These are phyloP conservation scores for Leishmania mexicana DNA, from an alignment of 208 protist genomes.

Conservation along the genomic window DNA sequence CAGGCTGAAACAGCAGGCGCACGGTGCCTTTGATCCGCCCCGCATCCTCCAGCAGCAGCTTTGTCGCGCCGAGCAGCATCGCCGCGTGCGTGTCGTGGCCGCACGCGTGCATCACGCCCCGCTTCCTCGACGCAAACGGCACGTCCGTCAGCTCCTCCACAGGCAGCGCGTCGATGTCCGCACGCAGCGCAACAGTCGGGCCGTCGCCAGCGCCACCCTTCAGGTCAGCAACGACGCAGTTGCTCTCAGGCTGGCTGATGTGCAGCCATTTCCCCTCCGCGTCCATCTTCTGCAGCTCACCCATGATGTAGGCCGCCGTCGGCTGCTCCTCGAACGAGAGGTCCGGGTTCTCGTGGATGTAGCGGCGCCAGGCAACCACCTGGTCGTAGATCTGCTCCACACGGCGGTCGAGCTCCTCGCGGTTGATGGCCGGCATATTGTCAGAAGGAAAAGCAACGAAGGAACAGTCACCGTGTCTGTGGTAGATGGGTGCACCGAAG, in stretches of 20 bases:
- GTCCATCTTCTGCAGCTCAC: conserved; percentile 44
- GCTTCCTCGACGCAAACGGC: conserved; percentile 54
- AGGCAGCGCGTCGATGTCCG: conserved; percentile 71
- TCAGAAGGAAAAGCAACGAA: too few relatives aligned
- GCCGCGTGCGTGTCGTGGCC: conserved; percentile 71
- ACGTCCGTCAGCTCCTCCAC: conserved; percentile 56
- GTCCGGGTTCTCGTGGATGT: conserved; percentile 60
- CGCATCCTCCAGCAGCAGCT: conserved; percentile 50
- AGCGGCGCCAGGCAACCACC: conserved; percentile 60
- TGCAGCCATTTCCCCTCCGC: conserved; percentile 27
- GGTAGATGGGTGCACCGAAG: neutral
- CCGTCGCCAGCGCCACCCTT: conserved; percentile 41
- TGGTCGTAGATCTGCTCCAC: conserved; percentile 36
- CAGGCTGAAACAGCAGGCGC: conserved; percentile 79
- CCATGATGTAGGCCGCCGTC: conserved; percentile 60
- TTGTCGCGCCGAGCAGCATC: conserved; percentile 58
- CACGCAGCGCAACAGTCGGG: conserved; percentile 50
- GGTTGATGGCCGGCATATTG: conserved; percentile 22
- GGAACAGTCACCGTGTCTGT: neutral
- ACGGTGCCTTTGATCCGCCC: conserved; percentile 58
- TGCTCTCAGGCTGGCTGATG: conserved; percentile 40
- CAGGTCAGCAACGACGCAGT: conserved; percentile 47
- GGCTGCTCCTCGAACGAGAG: conserved; percentile 53
- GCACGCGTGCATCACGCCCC: conserved; percentile 70
- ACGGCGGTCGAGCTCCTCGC: conserved; percentile 18